Evolutionary conservation across 2,329 filamentous ascomycete genomes (phyloP), one percentile per base, ranked within the genome.

Genomic region (Aspergillus unguis): DNA sequence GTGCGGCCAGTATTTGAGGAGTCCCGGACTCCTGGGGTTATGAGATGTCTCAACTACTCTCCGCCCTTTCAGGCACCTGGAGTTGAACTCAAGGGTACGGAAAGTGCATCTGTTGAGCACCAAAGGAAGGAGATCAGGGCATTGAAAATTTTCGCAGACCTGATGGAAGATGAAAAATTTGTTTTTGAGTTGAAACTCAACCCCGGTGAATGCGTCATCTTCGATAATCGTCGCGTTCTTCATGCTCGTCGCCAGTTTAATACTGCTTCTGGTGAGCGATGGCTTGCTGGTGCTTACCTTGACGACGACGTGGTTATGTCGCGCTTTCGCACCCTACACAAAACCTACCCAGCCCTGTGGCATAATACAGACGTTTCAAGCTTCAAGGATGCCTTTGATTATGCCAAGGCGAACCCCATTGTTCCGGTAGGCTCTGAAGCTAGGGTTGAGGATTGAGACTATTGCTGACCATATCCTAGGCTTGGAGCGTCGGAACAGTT

Each of bases 201-300:
- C 49, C 84, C 88, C 3, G 94, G 92, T 3, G 88, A 96, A 65
- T 95, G 90, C 66, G 91, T 92, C 9, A 80, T 99, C n/a, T 97
- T 99, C 66, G 87, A 95, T 68, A 97, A 97, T 66, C 75, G 84
- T 54, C 80, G 92, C 17, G 79, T 95, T n/a, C 71, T 95, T 65
- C 94, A 97, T 75, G 92, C 91, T 0, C 79, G 94, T 3, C 80
- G 78, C 11, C 82, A 84, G 29, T 97, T 97, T 70, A 84, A 92
- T 53, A 65, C 67, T 23, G 54, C 52, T 3, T 78, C 79, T 5
- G 88, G 88, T 1, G 80, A 85, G 56, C 79, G 92, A 48, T 95
- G 90, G 88, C 72, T 97, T 50, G 88, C 89, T 61, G 94, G 94
- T 4, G 82, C 89, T 0, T 99, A 97, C 71, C 78, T 96, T 28